Conservation (phyloP, 148 eudicot species). For the Euryodendron excelsum region DNA sequence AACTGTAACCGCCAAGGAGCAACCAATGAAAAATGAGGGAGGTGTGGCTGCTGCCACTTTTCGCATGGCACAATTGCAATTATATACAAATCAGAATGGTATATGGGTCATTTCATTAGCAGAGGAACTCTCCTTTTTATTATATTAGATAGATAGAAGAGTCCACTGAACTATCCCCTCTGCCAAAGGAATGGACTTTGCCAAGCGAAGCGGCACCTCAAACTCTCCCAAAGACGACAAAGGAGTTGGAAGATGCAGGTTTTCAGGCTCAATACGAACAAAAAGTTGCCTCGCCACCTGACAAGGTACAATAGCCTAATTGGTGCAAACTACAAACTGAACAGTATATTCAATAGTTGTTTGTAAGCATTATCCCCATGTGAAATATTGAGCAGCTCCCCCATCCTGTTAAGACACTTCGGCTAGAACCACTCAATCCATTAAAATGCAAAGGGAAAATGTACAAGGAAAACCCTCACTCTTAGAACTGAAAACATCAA, state of each 20-base stretch:
- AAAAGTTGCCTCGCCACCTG: slow-evolving; percentile 83
- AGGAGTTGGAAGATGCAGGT: slow-evolving; percentile 66
- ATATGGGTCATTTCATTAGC: too few species aligned
- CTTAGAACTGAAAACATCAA: not conserved
- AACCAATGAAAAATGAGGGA: too few species aligned
- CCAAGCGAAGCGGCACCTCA: slow-evolving; percentile 72
- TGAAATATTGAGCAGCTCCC: too few species aligned
- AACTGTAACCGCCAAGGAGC: too few species aligned
- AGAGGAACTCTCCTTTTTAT: too few species aligned
- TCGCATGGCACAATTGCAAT: too few species aligned
- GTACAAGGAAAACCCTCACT: not conserved
- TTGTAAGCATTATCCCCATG: not conserved
- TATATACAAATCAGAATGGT: too few species aligned
- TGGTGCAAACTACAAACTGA: not conserved
- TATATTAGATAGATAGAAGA: too few species aligned
- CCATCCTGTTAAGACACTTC: too few species aligned
- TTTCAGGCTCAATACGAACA: slow-evolving; percentile 59
- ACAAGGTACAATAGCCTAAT: not conserved
- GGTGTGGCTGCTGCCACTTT: too few species aligned
- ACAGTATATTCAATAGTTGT: not conserved
- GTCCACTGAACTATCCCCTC: slow-evolving; percentile 70
- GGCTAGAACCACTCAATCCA: too few species aligned
- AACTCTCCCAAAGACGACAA: slow-evolving; percentile 64
- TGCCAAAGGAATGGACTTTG: slow-evolving; percentile 75
- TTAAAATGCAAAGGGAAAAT: not conserved